Conservation (phyloP, 805 yeast species). For the Metschnikowia drakensbergensis region DNA sequence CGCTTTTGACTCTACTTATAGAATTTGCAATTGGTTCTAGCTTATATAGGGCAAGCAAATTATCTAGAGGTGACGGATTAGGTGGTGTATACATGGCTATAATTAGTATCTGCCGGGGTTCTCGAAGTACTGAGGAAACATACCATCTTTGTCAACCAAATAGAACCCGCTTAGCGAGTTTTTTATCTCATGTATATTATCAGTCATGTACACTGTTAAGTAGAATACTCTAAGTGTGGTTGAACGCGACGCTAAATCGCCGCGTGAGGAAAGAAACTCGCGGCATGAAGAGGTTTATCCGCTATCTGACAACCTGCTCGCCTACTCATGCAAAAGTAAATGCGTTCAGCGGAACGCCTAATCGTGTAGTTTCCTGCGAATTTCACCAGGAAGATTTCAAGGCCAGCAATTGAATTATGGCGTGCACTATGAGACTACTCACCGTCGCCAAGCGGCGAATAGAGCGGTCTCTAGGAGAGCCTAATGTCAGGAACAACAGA, state of each 20-base stretch:
- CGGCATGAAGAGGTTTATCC: too few relatives aligned
- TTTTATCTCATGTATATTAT: slow-evolving; percentile 7
- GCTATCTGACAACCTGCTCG: too few relatives aligned
- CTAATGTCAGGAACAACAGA: too few relatives aligned
- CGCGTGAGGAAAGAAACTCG: background rate
- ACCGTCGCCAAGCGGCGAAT: too few relatives aligned
- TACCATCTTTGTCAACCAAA: slow-evolving; percentile 21
- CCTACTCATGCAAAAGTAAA: too few relatives aligned
- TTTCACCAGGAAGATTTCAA: too few relatives aligned
- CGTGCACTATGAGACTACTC: too few relatives aligned
- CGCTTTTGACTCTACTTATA: slow-evolving; percentile 82
- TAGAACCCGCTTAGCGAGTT: slow-evolving; percentile 18
- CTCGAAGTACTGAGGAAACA: slow-evolving; percentile 5
- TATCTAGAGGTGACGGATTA: slow-evolving; percentile 67
- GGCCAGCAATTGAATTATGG: too few relatives aligned
- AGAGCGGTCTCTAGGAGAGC: too few relatives aligned
- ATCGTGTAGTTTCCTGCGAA: too few relatives aligned
- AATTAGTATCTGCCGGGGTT: slow-evolving; percentile 9
- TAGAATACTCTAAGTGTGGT: background rate
- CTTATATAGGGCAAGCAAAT: slow-evolving; percentile 66
- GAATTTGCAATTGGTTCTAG: slow-evolving; percentile 66
- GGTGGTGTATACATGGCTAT: slow-evolving; percentile 39
- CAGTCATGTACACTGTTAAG: slow-evolving; percentile 3
- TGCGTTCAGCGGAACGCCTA: too few relatives aligned
- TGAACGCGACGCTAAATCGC: background rate